Conservation (phyloP, 768 basidiomycete genomes). For the Mycena kentingensis region DNA sequence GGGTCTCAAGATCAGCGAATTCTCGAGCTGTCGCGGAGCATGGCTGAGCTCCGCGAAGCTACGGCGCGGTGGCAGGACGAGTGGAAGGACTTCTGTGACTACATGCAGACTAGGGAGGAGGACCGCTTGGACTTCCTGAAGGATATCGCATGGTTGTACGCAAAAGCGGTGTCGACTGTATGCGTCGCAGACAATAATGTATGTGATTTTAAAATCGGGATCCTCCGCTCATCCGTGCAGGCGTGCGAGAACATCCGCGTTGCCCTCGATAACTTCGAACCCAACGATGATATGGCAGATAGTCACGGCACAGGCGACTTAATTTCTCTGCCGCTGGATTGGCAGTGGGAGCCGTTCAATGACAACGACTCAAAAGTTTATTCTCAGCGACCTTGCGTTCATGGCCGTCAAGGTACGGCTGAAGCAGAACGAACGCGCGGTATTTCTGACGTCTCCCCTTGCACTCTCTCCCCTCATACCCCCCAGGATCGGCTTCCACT, state of each 20-base stretch:
- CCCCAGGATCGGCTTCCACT: too few relatives aligned
- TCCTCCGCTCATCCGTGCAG: constrained; percentile 39
- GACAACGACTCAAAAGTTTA: too few relatives aligned
- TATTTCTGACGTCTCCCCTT: too few relatives aligned
- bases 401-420: too few relatives aligned
- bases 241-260: constrained; percentile 88
- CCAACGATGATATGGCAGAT: too few relatives aligned
- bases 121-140: constrained; percentile 90
- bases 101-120: constrained; percentile 92
- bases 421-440: too few relatives aligned
- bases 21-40: constrained; percentile 83
- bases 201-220: constrained; percentile 26
- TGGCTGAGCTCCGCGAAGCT: constrained; percentile 75
- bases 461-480: too few relatives aligned
- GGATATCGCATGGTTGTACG: constrained; percentile 92
- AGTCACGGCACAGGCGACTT: too few relatives aligned
- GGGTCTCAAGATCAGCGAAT: constrained; percentile 83
- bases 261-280: constrained; percentile 83
- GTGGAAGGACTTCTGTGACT: constrained; percentile 93
- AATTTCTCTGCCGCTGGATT: too few relatives aligned
- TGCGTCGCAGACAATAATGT: constrained; percentile 96
- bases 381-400: too few relatives aligned
- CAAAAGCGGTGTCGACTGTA: constrained; percentile 90
- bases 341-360: too few relatives aligned
- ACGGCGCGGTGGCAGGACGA: constrained; percentile 83